Evolutionary conservation across 2,329 filamentous ascomycete species (phyloP).

Genomic region (Mariannaea sp.): DNA sequence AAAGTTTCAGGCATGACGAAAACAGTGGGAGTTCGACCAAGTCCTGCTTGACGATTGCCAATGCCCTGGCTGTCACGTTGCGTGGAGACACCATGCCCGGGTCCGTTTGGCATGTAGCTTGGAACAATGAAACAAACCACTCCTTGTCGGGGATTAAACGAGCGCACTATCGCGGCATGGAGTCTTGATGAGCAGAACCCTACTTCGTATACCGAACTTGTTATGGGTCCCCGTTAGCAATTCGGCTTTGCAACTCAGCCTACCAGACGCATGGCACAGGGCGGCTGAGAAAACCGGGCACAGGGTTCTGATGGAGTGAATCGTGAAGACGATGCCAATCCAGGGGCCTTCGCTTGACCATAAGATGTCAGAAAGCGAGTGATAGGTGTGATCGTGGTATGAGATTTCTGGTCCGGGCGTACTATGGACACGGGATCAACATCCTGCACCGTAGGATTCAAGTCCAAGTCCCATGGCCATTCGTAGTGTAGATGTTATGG

Average conservation of each 20-base stretch:
- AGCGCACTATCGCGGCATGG: neutral
- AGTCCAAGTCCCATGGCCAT: neutral
- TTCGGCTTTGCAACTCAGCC: neutral
- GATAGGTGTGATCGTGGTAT: slow-evolving; percentile 8
- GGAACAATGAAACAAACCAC: neutral
- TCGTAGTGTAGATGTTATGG: too few species aligned
- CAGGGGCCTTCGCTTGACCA: neutral
- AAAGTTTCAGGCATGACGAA: neutral
- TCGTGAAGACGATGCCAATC: neutral
- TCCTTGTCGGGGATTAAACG: neutral
- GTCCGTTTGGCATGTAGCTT: neutral
- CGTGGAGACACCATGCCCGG: neutral
- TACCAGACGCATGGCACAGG: neutral
- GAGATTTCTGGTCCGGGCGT: slow-evolving; percentile 5
- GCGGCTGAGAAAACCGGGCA: neutral
- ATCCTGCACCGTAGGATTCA: neutral
- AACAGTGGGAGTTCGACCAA: neutral
- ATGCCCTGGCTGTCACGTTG: neutral
- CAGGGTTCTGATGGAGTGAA: neutral
- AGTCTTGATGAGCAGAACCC: neutral
- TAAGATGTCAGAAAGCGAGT: neutral
- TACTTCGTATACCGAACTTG: neutral
- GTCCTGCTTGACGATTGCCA: neutral
- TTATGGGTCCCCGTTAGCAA: neutral
- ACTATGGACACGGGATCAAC: neutral